Evolutionary conservation across 2,329 filamentous ascomycete genomes (phyloP).

Genomic region (Alternaria tenuissima): DNA sequence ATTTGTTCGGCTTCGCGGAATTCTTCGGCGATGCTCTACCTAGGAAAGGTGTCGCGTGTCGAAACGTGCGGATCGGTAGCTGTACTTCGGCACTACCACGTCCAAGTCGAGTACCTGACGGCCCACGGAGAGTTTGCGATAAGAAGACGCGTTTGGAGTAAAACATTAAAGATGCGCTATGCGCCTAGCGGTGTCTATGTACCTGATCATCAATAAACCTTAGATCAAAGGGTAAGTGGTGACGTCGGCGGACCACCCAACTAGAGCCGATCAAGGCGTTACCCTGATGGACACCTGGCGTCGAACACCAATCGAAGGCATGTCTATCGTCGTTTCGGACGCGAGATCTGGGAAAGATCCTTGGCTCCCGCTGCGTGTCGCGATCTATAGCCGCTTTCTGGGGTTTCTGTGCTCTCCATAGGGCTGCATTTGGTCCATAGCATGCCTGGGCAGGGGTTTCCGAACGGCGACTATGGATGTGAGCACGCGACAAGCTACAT

Average conservation of each 20-base stretch:
- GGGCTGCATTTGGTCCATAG: conserved; percentile 5
- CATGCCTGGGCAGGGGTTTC: neutral
- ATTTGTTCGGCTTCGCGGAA: conserved; percentile 5
- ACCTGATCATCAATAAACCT: conserved; percentile 12
- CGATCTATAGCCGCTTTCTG: conserved; percentile 16
- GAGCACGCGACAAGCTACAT: conserved; percentile 14
- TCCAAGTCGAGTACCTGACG: neutral
- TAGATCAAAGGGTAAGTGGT: conserved; percentile 26
- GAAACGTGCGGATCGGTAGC: conserved; percentile 10
- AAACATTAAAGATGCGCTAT: conserved; percentile 19
- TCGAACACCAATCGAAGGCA: conserved; percentile 24
- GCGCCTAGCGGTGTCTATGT: conserved; percentile 14
- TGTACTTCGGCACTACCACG: neutral
- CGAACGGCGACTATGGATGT: neutral
- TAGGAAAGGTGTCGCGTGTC: conserved; percentile 21
- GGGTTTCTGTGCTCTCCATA: neutral
- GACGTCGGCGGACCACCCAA: conserved; percentile 32
- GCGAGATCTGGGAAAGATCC: conserved; percentile 25
- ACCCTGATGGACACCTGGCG: conserved; percentile 30
- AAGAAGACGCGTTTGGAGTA: conserved; percentile 7
- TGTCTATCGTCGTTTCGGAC: conserved; percentile 24
- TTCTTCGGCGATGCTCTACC: conserved; percentile 13
- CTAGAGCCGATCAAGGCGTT: conserved; percentile 26
- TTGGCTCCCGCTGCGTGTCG: conserved; percentile 26
- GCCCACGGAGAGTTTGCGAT: conserved; percentile 3